Evolutionary conservation across 495 filamentous ascomycete species (phyloP), one percentile per base, ranked within the genome.

Genomic region (Neurospora africana): DNA sequence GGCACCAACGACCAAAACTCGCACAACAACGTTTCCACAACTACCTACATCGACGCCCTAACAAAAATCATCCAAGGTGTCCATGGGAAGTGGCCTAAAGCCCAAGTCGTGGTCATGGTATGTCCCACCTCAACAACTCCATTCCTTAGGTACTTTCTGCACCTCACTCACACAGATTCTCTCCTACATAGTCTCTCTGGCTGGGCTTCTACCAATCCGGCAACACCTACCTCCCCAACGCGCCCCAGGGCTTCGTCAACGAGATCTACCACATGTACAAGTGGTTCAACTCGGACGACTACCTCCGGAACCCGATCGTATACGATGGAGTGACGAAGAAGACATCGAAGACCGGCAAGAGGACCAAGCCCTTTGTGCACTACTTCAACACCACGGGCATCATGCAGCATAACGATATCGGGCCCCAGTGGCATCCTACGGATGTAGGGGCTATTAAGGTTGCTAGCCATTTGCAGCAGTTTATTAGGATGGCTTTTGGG

Each of bases 361-460:
- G 15, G 76, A 75, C 77, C 17, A 77, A 82, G 43, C 83, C 86
- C 0, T 91, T 89, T 70, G 89, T 92, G 36, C 86, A 91, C 79
- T 89, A 89, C 74, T 91, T 91, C 78, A 87, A 90, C 76, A 91
- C 89, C 3, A 87, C 83, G 19, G 90, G 89, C 4, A 88, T 91
- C 38, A 72, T 92, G 73, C 88, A 91, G 75, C 89, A 92, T 74
- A 91, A 91, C 71, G 90, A 91, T 75, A 89, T 91, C 70, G 86
- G 82, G 5, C 90, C 89, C 15, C 81, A 83, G 75, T 89, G 82
- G 73, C 90, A 92, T 72, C 89, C 88, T 0, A 91, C 89, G 0
- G 89, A 91, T 74, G 86, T 91, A 13, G 89, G 90, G 0, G 88
- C 90, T 69, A 83, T 91, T 77, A 91, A 91, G 74, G 78, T 91